Evolutionary conservation across 2,329 filamentous ascomycete species (phyloP).

Genomic region (Ceratocystis huliohia): DNA sequence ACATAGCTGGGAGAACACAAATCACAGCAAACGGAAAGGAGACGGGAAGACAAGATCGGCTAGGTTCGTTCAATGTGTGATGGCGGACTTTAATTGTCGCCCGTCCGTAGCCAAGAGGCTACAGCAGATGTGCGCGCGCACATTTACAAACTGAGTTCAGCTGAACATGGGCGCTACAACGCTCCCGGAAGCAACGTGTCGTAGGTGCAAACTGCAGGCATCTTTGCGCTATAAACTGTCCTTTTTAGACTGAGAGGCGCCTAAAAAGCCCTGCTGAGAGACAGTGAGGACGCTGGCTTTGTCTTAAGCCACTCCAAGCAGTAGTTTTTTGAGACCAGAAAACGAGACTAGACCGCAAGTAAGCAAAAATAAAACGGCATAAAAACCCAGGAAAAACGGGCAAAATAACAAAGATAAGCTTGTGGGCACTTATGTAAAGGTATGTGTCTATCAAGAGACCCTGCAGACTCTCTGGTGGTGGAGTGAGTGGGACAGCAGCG

Average conservation of each 20-base stretch:
- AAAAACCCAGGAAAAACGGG: no score
- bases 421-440: no score
- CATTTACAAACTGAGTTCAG: not conserved
- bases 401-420: no score
- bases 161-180: not conserved
- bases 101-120: no score
- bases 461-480: not conserved
- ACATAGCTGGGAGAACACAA: not conserved
- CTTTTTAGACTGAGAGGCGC: not conserved
- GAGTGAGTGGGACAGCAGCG: no score
- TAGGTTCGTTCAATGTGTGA: not conserved
- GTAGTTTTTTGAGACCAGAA: no score
- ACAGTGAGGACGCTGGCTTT: not conserved
- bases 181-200: not conserved
- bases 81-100: not conserved
- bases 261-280: not conserved
- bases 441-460: not conserved
- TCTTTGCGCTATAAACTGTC: not conserved
- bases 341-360: not conserved
- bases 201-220: not conserved
- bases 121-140: no score
- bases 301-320: not conserved
- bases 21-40: not conserved
- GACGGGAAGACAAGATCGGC: no score
- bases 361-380: not conserved